Evolutionary conservation across 2,329 filamentous ascomycete species (phyloP).

Genomic region (Ustilaginoidea virens): DNA sequence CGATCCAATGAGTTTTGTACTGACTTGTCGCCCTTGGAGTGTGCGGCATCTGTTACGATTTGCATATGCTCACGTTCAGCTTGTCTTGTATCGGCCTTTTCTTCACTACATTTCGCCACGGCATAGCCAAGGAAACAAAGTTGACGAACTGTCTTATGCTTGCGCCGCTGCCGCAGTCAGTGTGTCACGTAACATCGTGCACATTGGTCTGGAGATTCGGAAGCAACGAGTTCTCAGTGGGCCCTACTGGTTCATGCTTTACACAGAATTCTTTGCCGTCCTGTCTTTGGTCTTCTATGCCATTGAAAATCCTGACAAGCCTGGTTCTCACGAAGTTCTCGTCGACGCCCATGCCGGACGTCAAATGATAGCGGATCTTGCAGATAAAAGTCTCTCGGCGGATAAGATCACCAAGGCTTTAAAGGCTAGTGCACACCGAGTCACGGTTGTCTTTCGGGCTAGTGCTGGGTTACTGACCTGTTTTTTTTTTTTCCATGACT

Average conservation of each 20-base stretch:
- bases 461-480: too few relatives aligned
- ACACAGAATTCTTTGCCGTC: slow-evolving; percentile 70
- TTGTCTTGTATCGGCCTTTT: slow-evolving; percentile 71
- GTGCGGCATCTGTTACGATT: slow-evolving; percentile 65
- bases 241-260: slow-evolving; percentile 77
- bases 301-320: slow-evolving; percentile 62
- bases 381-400: slow-evolving; percentile 74
- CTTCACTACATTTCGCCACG: slow-evolving; percentile 65
- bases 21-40: slow-evolving; percentile 15
- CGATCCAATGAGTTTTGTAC: neutral
- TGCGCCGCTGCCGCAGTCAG: slow-evolving; percentile 49
- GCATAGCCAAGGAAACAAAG: slow-evolving; percentile 34
- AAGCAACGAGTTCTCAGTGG: slow-evolving; percentile 61
- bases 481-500: too few relatives aligned
- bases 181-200: slow-evolving; percentile 58
- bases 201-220: slow-evolving; percentile 65
- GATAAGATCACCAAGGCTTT: slow-evolving; percentile 71
- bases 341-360: slow-evolving; percentile 75
- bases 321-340: slow-evolving; percentile 62
- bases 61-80: slow-evolving; percentile 69
- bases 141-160: slow-evolving; percentile 67
- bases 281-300: slow-evolving; percentile 68
- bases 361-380: slow-evolving; percentile 64
- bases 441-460: neutral
- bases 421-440: slow-evolving; percentile 36